Evolutionary conservation across 2,329 filamentous ascomycete genomes (phyloP), one percentile per base, ranked within the genome.

Genomic region (Colletotrichum chrysophilum): DNA sequence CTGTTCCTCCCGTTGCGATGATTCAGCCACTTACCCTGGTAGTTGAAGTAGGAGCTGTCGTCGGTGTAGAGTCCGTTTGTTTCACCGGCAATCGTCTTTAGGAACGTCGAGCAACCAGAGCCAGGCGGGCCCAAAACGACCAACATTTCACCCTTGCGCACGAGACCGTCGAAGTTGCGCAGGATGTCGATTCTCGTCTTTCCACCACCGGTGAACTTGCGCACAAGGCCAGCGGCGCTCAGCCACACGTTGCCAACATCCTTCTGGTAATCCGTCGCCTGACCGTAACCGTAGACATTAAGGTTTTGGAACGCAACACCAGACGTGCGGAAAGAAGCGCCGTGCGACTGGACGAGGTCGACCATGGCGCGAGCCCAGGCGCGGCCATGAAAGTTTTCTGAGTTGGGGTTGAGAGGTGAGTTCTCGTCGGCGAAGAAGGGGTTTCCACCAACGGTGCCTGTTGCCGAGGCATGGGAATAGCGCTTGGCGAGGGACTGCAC

Each of bases 21-120:
- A 21, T 26, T 56, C 34, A 16, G n/a, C 18, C 14, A 79, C 83
- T 82, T 83, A 88, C 92, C 94, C 83, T 97, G 94, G 81, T 97
- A 98, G 85, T 97, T 96, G 81, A 98, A 92, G 77, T 94, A 92
- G 0, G 94, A 93, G 13, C 87, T 86, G 4, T 93, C 86, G 64
- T 95, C 94, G 16, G 97, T 88, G 79, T 90, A 92, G 79, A 97
- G 93, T 67, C 95, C 95, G 79, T 96, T 93, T 26, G 94, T 95
- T 84, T 97, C 95, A 76, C 95, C 95, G 5, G 95, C 91, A 78
- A 97, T 91, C 0, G 95, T 94, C 87, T 97, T 97, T 74, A 98
- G 88, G 77, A 97, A 93, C 3, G 95, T 97, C 18, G 94, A 95
- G 83, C 95, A 98, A 70, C 94, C 94, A n/a, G 90, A 89, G 55